Base-by-base conservation (phyloP, 441 rosid genomes). In the Aquilaria agallochum region DNA sequence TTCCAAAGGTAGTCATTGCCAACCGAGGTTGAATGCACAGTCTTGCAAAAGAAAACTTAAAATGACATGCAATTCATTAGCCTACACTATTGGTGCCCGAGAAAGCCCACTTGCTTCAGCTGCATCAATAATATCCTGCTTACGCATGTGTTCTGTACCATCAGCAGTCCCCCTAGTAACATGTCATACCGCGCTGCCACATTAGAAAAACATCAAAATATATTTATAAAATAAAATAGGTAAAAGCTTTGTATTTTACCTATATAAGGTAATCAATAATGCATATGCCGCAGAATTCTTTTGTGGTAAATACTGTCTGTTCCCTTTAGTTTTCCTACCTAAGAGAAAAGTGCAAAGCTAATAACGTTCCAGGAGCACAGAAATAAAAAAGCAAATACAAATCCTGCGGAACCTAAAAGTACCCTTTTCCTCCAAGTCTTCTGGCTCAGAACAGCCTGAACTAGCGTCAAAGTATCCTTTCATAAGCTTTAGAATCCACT, bases 41-140 rank as follows among this genome's bases (percentile, higher is more conserved):
- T 5, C 11, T 46, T 40, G 14, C 48, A 34, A 50, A 31, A 69
- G 10, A 11, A 60, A 60, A 51, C 34, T 60, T 30, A 50, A 48
- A 50, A 27, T 44, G 30, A 53, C 44, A 54, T 34, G 20, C 20
- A 55, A 15, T 61, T 27, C 44, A 76, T 13, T 36, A 65, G 56
- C 92, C 44, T 78, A 90, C 98, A 9, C 68, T 55, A 93, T 77
- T 46, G 93, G 87, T 15, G 55, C 81, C 51, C 83, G 86, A 68
- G 97, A 90, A 68, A 90, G 95, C 31, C 98, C 98, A 70, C 95
- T 90, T 27, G 92, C 95, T 67, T 93, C 98, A 63, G 96, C 79
- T 44, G 87, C 95, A 79, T 90, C 98, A 69, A 90, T 87, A 60
- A 93, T 90, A 70, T 86, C 97, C 75, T 87, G 90, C 71, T 87